Conservation (phyloP, 352 stramenopile species). For the Peronospora belbahrii region DNA sequence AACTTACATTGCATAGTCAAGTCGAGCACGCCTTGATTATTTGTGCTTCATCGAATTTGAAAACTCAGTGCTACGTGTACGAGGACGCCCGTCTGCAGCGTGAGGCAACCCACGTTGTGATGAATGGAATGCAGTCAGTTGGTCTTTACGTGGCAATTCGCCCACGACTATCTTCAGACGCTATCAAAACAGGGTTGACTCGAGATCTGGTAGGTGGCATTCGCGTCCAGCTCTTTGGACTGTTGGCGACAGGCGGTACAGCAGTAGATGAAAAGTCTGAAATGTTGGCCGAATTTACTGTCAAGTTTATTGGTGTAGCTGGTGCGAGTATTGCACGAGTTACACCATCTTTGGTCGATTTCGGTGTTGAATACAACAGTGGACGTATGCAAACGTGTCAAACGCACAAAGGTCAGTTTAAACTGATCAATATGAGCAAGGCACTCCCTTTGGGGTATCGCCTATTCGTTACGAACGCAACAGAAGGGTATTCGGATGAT, state of each 20-base stretch:
- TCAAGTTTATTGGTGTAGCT: constrained; percentile 83
- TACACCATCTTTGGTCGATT: constrained; percentile 56
- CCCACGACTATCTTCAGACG: constrained; percentile 67
- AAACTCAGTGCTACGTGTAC: constrained; percentile 86
- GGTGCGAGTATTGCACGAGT: constrained; percentile 74
- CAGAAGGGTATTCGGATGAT: constrained; percentile 69
- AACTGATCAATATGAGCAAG: constrained; percentile 80
- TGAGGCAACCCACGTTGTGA: constrained; percentile 65
- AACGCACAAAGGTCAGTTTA: constrained; percentile 61
- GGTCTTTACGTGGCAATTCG: constrained; percentile 78
- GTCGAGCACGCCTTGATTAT: constrained; percentile 65
- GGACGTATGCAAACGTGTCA: constrained; percentile 32
- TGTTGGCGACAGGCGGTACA: constrained; percentile 8
- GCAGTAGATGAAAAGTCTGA: constrained; percentile 45
- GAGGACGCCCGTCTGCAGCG: constrained; percentile 61
- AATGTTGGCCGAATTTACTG: constrained; percentile 80
- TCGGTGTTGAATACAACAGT: constrained; percentile 69
- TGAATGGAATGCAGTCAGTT: constrained; percentile 53
- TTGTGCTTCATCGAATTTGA: constrained; percentile 80
- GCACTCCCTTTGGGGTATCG: constrained; percentile 64
- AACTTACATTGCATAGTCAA: constrained; percentile 76
- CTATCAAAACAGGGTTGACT: constrained; percentile 68
- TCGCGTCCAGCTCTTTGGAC: constrained; percentile 74
- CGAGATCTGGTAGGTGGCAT: constrained; percentile 83
- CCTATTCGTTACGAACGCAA: constrained; percentile 55